Conservation (phyloP, 805 yeast species). For the Schwanniomyces occidentalis region DNA sequence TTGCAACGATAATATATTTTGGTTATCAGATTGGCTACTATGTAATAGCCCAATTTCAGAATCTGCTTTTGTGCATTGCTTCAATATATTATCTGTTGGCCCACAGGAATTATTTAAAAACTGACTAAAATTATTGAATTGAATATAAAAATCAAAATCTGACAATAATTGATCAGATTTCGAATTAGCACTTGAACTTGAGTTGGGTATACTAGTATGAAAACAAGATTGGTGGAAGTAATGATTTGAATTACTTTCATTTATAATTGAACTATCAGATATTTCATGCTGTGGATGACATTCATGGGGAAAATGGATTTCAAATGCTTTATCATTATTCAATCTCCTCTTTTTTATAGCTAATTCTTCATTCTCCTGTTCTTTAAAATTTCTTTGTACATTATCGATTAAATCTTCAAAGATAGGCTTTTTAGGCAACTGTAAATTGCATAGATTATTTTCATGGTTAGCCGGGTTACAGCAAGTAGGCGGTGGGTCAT, state of each 20-base stretch:
- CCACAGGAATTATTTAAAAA: constrained; percentile 3
- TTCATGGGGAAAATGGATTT: constrained; percentile 42
- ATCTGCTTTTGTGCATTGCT: no score
- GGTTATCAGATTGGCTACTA: no score
- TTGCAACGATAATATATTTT: no score
- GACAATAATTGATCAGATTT: constrained; percentile 18
- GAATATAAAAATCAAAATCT: constrained; percentile 40
- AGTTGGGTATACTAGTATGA: constrained; percentile 42
- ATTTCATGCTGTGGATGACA: constrained; percentile 26
- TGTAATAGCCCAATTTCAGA: no score
- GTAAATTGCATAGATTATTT: constrained; percentile 28
- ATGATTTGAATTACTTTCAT: constrained; percentile 7
- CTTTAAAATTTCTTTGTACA: constrained; percentile 29
- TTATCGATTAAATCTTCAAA: constrained; percentile 40
- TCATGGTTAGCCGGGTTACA: constrained; percentile 7
- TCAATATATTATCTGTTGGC: no score
- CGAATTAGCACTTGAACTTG: constrained; percentile 4
- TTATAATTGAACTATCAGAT: constrained; percentile 2
- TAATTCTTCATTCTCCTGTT: constrained; percentile 11
- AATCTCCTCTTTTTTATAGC: constrained; percentile 10
- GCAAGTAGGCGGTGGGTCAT: not conserved
- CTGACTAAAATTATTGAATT: constrained; percentile 32
- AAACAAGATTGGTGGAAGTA: constrained; percentile 45
- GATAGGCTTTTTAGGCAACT: constrained; percentile 30
- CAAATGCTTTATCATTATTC: constrained; percentile 17